These are phyloP conservation scores for Colletotrichum sp. DNA, from an alignment of 2,329 filamentous ascomycete species.

Conservation along the genomic window DNA sequence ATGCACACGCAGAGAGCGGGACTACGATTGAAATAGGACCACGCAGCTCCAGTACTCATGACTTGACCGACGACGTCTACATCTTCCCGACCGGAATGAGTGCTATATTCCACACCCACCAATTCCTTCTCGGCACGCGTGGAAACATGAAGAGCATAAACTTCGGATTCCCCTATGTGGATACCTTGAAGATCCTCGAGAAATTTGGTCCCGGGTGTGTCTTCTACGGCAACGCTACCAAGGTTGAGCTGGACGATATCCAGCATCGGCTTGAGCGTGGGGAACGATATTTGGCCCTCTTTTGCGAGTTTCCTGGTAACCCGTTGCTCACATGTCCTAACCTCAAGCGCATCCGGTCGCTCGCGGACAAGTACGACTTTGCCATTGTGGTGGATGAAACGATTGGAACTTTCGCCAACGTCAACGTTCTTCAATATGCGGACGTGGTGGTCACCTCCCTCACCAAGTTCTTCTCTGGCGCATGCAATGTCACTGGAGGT, in stretches of 20 bases:
- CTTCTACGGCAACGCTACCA: conserved; percentile 84
- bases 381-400: conserved; percentile 94
- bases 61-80: conserved; percentile 73
- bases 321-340: conserved; percentile 87
- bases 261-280: conserved; percentile 73
- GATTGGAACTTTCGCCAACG: conserved; percentile 93
- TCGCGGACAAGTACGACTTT: conserved; percentile 87
- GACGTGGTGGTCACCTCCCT: conserved; percentile 94
- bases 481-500: conserved; percentile 98
- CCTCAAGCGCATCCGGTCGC: conserved; percentile 74
- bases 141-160: conserved; percentile 78
- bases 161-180: conserved; percentile 95
- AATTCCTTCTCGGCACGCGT: conserved; percentile 69
- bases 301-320: conserved; percentile 95
- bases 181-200: conserved; percentile 91
- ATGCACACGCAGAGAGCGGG: background rate
- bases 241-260: conserved; percentile 81
- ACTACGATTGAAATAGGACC: background rate
- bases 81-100: conserved; percentile 93
- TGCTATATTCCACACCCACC: conserved; percentile 88
- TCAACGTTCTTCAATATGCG: conserved; percentile 86
- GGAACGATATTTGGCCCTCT: conserved; percentile 81
- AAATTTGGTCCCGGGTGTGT: conserved; percentile 90
- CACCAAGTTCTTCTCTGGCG: conserved; percentile 96
- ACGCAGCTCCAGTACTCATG: background rate